These are phyloP conservation scores for Asterionellopsis glacialis DNA, from an alignment of 108 stramenopile genomes.

Conservation along the genomic window DNA sequence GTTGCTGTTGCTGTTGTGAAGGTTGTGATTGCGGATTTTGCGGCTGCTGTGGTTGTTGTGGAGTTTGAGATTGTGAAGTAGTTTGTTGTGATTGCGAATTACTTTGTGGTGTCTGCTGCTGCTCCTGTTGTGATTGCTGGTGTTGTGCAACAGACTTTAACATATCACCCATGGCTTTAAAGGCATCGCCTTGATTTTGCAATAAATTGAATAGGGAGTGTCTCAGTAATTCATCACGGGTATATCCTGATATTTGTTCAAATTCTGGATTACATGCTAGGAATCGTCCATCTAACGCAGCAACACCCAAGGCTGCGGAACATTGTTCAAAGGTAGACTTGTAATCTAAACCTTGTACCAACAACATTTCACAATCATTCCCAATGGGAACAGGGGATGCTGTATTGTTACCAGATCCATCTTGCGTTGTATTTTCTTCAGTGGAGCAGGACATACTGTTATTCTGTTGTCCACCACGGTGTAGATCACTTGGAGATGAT, in stretches of 20 bases:
- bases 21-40: no score
- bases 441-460: slow-evolving; percentile 13
- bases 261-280: slow-evolving; percentile 78
- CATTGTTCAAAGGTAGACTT: slow-evolving; percentile 64
- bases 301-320: slow-evolving; percentile 66
- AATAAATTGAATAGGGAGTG: slow-evolving; percentile 63
- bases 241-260: slow-evolving; percentile 40
- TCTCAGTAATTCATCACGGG: slow-evolving; percentile 32
- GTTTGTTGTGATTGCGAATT: no score
- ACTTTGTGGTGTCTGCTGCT: no score
- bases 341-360: slow-evolving; percentile 78
- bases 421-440: slow-evolving; percentile 8
- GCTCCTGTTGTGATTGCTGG: no score
- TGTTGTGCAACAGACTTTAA: slow-evolving; percentile 13
- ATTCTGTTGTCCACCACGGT: background rate
- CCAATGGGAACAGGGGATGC: slow-evolving; percentile 10
- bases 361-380: slow-evolving; percentile 49
- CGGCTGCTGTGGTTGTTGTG: no score
- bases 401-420: slow-evolving; percentile 6
- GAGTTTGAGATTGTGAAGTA: no score
- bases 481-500: background rate
- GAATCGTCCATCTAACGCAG: slow-evolving; percentile 78
- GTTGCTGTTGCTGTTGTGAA: no score
- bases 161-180: slow-evolving; percentile 79
- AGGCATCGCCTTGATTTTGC: slow-evolving; percentile 75